Evolutionary conservation across 176 grass and related monocot genomes (phyloP), one percentile per base, ranked within the genome.

Genomic region (Pontederia paniculata): DNA sequence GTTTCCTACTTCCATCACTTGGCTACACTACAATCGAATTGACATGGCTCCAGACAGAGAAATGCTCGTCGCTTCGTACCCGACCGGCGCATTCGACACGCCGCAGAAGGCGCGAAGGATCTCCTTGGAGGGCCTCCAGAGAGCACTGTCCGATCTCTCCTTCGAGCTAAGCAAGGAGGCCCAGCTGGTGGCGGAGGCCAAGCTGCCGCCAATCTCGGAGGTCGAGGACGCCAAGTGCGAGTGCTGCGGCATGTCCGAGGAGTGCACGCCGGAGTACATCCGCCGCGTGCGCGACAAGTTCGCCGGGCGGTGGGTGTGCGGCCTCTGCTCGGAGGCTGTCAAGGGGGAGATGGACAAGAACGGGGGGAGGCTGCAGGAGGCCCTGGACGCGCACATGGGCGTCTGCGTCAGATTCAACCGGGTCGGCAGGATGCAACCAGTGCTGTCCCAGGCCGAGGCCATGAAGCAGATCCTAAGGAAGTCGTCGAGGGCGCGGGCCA

Each of bases 261-360:
- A 94, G 47, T 94, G 84, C 84, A 94, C 89, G 57, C 84, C 84
- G 4, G 80, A 66, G 42, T 94, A 88, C 89, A 88, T 94, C 78
- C 79, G 65, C 21, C 75, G 71, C 43, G 78, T 88, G 17, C 63
- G 77, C 19, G 80, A 78, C 71, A 75, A 58, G 52, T 94, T 94
- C 84, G 47, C 50, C n/a, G 89, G 84, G 17, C 78, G 67, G 73
- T 94, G 89, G 89, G 73, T 94, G 61, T 94, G 89, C 77, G 89
- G 89, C 13, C 80, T 94, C 28, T 94, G 89, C 63, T 54, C 60
- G 11, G 89, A 88, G 77, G 89, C 89, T 31, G 74, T 94, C 61
- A 78, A 84, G 78, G 89, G 88, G 80, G 76, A 76, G 50, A 77
- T 63, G 71, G 66, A 9, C 21, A 56, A 56, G 54, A 56, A 56